Evolutionary conservation across 257 asterid species (phyloP).

Genomic region (Gynochthodes officinalis): DNA sequence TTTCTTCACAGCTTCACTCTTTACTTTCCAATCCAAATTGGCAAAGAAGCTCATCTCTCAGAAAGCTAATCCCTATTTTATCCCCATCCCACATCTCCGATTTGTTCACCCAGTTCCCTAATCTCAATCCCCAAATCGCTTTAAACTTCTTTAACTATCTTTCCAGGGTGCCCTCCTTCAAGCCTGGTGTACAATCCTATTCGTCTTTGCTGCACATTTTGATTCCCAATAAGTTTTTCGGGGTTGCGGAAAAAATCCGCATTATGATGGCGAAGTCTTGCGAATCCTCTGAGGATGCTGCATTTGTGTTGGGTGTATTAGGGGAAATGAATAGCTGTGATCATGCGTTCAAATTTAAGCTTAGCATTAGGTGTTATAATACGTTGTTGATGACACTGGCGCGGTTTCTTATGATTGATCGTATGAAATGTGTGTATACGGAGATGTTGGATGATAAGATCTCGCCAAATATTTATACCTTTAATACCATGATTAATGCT

Average conservation of each 20-base stretch:
- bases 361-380: slow-evolving; percentile 53
- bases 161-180: slow-evolving; percentile 46
- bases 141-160: slow-evolving; percentile 43
- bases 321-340: slow-evolving; percentile 39
- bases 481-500: slow-evolving; percentile 66
- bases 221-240: slow-evolving; percentile 37
- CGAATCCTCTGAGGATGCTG: slow-evolving; percentile 39
- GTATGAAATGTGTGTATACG: slow-evolving; percentile 51
- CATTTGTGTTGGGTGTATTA: slow-evolving; percentile 33
- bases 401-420: slow-evolving; percentile 49
- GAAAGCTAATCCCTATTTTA: slow-evolving; percentile 44
- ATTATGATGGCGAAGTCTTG: slow-evolving; percentile 54
- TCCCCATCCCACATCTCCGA: slow-evolving; percentile 50
- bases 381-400: slow-evolving; percentile 54
- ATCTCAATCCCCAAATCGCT: slow-evolving; percentile 58
- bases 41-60: slow-evolving; percentile 59
- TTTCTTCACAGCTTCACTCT: slow-evolving; percentile 39
- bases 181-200: slow-evolving; percentile 42
- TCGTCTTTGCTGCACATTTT: slow-evolving; percentile 48
- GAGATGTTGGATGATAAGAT: slow-evolving; percentile 62
- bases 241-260: slow-evolving; percentile 44
- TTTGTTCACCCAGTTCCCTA: slow-evolving; percentile 47
- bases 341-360: slow-evolving; percentile 32
- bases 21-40: slow-evolving; percentile 54
- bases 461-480: slow-evolving; percentile 66